Percentiles rank a stretch among this genome's conserved stretches.
Evolutionary conservation across 2,329 filamentous ascomycete genomes (phyloP).

Genomic region (Talaromyces islandicus): DNA sequence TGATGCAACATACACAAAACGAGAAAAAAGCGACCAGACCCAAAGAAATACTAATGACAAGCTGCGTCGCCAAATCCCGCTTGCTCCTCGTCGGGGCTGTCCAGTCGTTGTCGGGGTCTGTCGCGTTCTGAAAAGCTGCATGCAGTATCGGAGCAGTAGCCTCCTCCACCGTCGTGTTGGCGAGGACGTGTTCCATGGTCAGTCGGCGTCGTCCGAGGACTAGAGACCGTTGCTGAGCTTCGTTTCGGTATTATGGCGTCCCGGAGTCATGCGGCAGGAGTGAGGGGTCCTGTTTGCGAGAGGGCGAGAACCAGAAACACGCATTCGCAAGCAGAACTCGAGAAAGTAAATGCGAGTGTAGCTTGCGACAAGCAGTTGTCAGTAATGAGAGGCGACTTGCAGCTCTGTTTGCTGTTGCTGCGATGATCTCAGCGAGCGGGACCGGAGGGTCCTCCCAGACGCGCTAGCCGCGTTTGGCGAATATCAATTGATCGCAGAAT

Average conservation of each 20-base stretch:
- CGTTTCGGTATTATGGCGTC: background rate
- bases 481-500: too few relatives aligned
- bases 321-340: background rate
- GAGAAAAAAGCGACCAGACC: slow-evolving; percentile 40
- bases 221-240: background rate
- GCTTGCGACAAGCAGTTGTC: background rate
- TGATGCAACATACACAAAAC: slow-evolving; percentile 37
- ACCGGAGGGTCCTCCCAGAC: background rate
- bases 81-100: slow-evolving; percentile 23
- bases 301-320: background rate
- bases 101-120: slow-evolving; percentile 14
- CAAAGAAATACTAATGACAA: slow-evolving; percentile 37
- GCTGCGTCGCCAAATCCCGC: slow-evolving; percentile 39
- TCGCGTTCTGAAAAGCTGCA: background rate
- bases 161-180: background rate
- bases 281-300: background rate
- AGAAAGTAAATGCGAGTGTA: background rate
- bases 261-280: background rate
- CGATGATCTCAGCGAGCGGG: background rate
- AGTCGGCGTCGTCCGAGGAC: background rate
- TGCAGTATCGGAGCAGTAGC: background rate
- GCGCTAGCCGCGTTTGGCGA: background rate
- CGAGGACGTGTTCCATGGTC: background rate
- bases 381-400: background rate
- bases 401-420: background rate